Base-by-base conservation (phyloP, 345 rosid genomes). In the Barbarea vulgaris region DNA sequence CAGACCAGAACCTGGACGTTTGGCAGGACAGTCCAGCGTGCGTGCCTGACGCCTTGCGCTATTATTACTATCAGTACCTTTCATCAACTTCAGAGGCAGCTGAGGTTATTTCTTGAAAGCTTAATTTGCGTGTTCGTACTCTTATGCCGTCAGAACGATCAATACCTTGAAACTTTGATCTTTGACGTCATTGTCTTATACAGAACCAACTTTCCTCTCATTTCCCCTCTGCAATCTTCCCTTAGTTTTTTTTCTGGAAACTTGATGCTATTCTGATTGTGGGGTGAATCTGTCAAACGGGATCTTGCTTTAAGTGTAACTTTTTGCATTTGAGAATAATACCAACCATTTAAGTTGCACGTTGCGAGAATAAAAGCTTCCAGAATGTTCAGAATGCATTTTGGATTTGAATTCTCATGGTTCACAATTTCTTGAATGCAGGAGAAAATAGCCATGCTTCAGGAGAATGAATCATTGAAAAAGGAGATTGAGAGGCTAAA, bases 11-110 rank as follows among this genome's bases (percentile, higher is more conserved):
- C 77, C 83, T 94, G 62, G 97, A 94, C 67, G 85, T 84, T 69
- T 88, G 96, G 98, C 85, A 88, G 84, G 85, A 86, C 75, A 84
- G 91, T 67, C 89, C 97, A 53, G 98, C 98, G 55, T 57, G 75
- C 47, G 96, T 91, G 27, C 91, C 93, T 58, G 97, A 94, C 88
- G 98, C 98, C 47, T 79, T 94, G 75, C 93, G 96, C 67, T 95
- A 88, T 79, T 94, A 90, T 80, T 94, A 94, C 70, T 94, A 94
- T 85, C 96, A 94, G 74, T 91, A 94, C 82, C 97, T 94, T 77
- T 94, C 97, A 11, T 94, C 97, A 77, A 91, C 96, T 69, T 59
- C 96, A 47, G 91, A 87, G 79, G 98, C 97, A 79, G 98, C 98
- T 71, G 96, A 94, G 98, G 97, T 84, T 46, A 72, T 41, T 27